Conservation (phyloP, 2,329 filamentous ascomycete species). For the Diaporthe vexans region DNA sequence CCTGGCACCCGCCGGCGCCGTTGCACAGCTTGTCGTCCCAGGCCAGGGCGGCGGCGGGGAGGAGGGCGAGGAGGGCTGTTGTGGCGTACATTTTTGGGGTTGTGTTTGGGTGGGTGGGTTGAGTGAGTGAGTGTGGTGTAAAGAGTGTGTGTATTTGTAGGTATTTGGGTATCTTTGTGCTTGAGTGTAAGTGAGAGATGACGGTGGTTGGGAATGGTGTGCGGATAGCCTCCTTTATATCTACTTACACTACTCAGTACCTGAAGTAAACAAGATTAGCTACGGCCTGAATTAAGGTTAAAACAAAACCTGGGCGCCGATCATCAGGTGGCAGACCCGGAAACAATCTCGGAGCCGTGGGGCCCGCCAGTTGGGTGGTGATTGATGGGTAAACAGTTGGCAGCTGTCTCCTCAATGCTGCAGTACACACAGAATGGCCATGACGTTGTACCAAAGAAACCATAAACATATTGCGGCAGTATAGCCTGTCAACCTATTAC, state of each 20-base stretch:
- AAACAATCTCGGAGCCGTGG: constrained; percentile 16
- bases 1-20: constrained; percentile 23
- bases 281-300: constrained; percentile 22
- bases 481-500: neutral
- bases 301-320: constrained; percentile 24
- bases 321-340: constrained; percentile 22
- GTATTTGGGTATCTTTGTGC: neutral
- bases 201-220: neutral
- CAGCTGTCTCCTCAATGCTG: neutral
- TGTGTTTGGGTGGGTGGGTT: neutral
- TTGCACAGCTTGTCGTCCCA: constrained; percentile 5
- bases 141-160: neutral
- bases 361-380: neutral
- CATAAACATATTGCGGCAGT: too few species aligned
- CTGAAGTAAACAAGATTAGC: neutral
- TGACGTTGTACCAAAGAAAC: neutral
- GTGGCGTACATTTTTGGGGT: constrained; percentile 5
- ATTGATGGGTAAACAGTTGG: neutral
- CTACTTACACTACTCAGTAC: neutral
- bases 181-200: neutral
- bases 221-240: constrained; percentile 11
- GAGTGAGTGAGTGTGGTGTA: neutral
- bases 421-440: too few species aligned
- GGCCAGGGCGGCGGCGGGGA: constrained; percentile 7
- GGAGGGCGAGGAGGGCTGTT: constrained; percentile 11